These are phyloP conservation scores for Entoloma clypeatum DNA, from an alignment of 1,284 basidiomycete genomes.

Conservation along the genomic window DNA sequence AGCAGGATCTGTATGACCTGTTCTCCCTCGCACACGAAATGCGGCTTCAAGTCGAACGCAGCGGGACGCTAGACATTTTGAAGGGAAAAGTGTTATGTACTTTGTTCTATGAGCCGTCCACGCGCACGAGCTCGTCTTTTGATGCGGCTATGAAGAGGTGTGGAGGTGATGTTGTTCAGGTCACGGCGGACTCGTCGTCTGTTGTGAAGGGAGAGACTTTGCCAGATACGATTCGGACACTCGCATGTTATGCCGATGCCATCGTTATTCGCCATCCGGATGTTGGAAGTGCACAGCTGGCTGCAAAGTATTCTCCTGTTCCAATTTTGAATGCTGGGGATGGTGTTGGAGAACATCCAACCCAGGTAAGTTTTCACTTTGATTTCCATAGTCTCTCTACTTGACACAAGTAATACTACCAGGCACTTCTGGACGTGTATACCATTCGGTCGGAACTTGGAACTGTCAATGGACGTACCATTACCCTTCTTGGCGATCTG, in stretches of 20 bases:
- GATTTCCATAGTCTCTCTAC: not conserved
- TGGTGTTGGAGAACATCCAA: conserved; percentile 96
- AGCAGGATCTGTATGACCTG: conserved; percentile 89
- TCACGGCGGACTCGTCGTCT: conserved; percentile 81
- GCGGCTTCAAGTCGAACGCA: conserved; percentile 92
- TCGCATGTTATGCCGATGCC: conserved; percentile 95
- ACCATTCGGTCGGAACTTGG: conserved; percentile 98
- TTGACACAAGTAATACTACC: conserved; percentile 6
- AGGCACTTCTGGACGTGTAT: conserved; percentile 93
- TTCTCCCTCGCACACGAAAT: conserved; percentile 97
- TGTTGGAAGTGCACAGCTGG: conserved; percentile 86
- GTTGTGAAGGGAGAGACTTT: conserved; percentile 94
- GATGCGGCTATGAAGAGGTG: conserved; percentile 99
- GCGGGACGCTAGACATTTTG: conserved; percentile 85
- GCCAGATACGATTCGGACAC: conserved; percentile 90
- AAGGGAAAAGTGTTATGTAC: conserved; percentile 91
- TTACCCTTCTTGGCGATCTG: conserved; percentile 94
- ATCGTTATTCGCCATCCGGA: conserved; percentile 94
- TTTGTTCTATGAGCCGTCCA: conserved; percentile 98
- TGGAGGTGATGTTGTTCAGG: conserved; percentile 90
- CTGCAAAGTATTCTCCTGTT: conserved; percentile 93
- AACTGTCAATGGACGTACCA: conserved; percentile 94
- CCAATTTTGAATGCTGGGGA: conserved; percentile 98
- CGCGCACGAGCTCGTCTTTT: conserved; percentile 94
- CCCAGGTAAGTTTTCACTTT: conserved; percentile 59